These are phyloP conservation scores for Nakataea oryzae DNA, from an alignment of 2,329 filamentous ascomycete genomes.

Conservation along the genomic window DNA sequence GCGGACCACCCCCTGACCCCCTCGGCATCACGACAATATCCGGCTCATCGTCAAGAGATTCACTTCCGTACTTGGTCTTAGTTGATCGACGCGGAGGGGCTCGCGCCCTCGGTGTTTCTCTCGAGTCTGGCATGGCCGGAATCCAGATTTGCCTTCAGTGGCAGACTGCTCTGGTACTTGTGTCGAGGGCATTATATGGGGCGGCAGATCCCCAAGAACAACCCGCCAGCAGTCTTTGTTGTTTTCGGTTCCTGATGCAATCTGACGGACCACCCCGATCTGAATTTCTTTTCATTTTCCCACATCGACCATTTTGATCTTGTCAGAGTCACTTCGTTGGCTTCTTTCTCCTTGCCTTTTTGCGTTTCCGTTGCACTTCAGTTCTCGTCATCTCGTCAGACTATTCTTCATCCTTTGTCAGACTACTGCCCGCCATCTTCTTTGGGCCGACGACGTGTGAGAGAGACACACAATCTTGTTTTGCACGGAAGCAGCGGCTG, in stretches of 20 bases:
- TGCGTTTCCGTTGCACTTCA: background rate
- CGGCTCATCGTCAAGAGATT: background rate
- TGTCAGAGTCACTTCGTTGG: background rate
- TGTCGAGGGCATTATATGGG: background rate
- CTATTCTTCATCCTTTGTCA: too few species aligned
- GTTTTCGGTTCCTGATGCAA: too few species aligned
- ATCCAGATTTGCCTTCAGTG: background rate
- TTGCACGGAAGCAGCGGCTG: background rate
- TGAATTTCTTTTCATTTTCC: background rate
- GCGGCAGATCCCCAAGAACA: background rate
- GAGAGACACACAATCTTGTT: too few species aligned
- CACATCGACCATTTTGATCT: background rate
- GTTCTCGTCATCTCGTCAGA: too few species aligned
- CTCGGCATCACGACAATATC: background rate
- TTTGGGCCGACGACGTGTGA: too few species aligned
- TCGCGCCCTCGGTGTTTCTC: background rate
- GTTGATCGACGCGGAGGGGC: background rate
- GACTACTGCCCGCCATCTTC: too few species aligned
- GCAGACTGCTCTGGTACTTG: background rate
- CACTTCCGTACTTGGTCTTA: background rate
- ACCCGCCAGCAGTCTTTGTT: background rate
- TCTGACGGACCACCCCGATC: too few species aligned
- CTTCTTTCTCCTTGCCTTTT: background rate
- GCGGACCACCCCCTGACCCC: background rate
- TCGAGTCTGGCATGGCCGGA: background rate